These are phyloP conservation scores for Penicillium sclerotiorum DNA, from an alignment of 2,329 filamentous ascomycete genomes.

Conservation along the genomic window DNA sequence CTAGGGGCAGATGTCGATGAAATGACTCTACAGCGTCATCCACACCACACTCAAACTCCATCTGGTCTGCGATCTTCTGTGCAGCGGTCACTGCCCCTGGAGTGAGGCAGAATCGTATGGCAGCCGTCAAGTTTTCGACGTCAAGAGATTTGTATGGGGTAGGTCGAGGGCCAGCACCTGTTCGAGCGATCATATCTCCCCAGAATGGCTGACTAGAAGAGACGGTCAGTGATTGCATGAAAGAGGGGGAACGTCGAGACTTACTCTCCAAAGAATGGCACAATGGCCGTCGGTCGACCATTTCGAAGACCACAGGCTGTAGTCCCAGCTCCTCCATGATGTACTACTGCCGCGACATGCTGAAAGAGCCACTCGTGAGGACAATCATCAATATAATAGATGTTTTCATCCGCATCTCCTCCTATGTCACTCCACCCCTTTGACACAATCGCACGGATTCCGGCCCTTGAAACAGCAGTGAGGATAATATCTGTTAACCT, in stretches of 20 bases:
- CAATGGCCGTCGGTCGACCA: conserved; percentile 56
- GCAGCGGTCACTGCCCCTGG: conserved; percentile 42
- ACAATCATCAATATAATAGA: conserved; percentile 58
- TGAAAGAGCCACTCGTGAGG: conserved; percentile 64
- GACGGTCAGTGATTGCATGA: neutral
- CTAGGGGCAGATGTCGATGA: conserved; percentile 38
- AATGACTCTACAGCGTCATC: conserved; percentile 49
- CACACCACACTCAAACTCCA: conserved; percentile 47
- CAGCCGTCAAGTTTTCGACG: conserved; percentile 47
- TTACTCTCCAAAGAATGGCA: conserved; percentile 61
- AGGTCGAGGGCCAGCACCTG: conserved; percentile 53
- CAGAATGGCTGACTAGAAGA: conserved; percentile 53
- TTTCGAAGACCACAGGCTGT: conserved; percentile 58
- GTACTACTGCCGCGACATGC: conserved; percentile 57
- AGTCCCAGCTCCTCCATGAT: conserved; percentile 63
- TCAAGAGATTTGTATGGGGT: conserved; percentile 52
- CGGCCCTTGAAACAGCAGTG: conserved; percentile 49
- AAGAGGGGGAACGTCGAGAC: neutral
- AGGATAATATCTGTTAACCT: conserved; percentile 50
- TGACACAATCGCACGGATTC: conserved; percentile 57
- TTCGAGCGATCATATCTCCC: conserved; percentile 55
- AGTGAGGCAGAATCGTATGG: conserved; percentile 50
- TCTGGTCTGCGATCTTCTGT: conserved; percentile 38
- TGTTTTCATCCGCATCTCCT: conserved; percentile 35
- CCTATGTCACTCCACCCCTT: conserved; percentile 57